These are phyloP conservation scores for Erodium trifolium DNA, from an alignment of 441 rosid genomes.

Conservation along the genomic window DNA sequence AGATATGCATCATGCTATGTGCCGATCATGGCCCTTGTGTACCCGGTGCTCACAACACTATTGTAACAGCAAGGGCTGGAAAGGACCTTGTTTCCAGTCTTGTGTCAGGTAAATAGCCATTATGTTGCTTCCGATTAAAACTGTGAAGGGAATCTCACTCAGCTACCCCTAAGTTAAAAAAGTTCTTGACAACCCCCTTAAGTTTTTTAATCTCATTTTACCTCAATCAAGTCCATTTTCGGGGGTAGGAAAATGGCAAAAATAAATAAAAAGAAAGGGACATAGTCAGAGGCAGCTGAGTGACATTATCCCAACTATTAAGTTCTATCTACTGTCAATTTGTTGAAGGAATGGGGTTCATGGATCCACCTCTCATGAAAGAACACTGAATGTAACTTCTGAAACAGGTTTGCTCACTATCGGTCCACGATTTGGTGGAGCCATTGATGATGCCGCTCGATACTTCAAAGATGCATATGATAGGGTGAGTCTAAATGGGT, in stretches of 20 bases:
- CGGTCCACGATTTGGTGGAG: conserved; percentile 98
- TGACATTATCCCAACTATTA: too few relatives aligned
- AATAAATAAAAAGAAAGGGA: too few relatives aligned
- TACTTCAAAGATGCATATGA: conserved; percentile 95
- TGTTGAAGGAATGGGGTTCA: too few relatives aligned
- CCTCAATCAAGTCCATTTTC: too few relatives aligned
- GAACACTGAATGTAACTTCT: conserved; percentile 5
- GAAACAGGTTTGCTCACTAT: conserved; percentile 68
- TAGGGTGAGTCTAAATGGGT: conserved; percentile 37
- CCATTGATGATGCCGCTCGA: conserved; percentile 92
- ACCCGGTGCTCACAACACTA: conserved; percentile 94
- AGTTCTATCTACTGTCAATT: too few relatives aligned
- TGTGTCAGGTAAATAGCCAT: conserved; percentile 49
- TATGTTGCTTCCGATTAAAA: too few relatives aligned
- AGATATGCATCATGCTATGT: conserved; percentile 94
- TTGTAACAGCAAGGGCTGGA: conserved; percentile 96
- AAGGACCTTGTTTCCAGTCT: conserved; percentile 96
- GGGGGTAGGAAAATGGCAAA: too few relatives aligned
- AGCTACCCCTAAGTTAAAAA: too few relatives aligned
- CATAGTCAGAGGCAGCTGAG: too few relatives aligned
- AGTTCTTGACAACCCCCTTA: too few relatives aligned
- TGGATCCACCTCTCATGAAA: neutral
- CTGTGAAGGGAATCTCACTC: too few relatives aligned
- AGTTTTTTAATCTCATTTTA: too few relatives aligned
- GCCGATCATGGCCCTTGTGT: conserved; percentile 98